Conservation (phyloP, 176 grass and related monocot species). For the Leersia perrieri region DNA sequence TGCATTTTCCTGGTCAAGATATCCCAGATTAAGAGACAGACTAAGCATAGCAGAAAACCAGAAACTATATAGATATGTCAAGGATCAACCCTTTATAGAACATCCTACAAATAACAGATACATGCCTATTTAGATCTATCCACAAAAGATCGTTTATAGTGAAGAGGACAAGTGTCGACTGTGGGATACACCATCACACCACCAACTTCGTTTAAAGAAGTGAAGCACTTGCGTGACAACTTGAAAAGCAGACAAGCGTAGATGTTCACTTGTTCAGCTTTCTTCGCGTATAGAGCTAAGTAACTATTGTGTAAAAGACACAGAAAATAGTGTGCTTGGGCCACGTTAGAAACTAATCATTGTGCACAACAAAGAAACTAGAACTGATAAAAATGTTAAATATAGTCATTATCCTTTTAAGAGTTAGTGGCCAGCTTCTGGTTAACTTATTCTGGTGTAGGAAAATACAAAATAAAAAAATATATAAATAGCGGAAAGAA, state of each 20-base stretch:
- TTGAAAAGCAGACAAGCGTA: neutral
- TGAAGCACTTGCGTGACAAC: neutral
- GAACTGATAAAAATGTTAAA: neutral
- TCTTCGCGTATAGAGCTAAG: neutral
- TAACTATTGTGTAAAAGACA: neutral
- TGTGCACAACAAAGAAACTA: slow-evolving; percentile 8
- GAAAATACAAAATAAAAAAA: neutral
- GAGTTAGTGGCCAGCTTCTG: neutral
- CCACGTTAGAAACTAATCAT: slow-evolving; percentile 3
- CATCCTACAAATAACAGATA: neutral
- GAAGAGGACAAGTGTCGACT: neutral
- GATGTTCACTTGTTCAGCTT: neutral
- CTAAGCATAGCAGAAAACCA: neutral
- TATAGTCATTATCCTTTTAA: neutral
- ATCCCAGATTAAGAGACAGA: slow-evolving; percentile 25
- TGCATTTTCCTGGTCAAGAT: slow-evolving; percentile 54
- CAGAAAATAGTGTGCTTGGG: neutral
- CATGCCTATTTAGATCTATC: neutral
- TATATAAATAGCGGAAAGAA: neutral
- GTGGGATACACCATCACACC: neutral
- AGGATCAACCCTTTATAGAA: neutral
- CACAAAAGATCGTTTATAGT: neutral
- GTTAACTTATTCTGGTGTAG: neutral
- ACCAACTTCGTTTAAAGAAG: neutral
- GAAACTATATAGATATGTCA: neutral